Conservation (phyloP, 352 stramenopile species). For the Phytophthora palmivora region DNA sequence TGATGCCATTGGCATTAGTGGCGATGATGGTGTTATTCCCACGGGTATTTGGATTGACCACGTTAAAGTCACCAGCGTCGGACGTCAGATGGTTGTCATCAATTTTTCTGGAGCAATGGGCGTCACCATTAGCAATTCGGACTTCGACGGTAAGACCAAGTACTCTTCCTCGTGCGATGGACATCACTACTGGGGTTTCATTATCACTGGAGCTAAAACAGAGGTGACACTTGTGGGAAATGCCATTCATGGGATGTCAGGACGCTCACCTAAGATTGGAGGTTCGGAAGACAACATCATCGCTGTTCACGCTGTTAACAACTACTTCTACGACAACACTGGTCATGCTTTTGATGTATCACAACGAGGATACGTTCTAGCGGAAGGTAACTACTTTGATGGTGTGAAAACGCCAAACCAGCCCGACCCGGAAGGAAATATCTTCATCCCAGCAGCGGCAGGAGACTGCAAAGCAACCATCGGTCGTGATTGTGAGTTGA, state of each 20-base stretch:
- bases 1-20: constrained; percentile 24
- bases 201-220: constrained; percentile 33
- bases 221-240: constrained; percentile 42
- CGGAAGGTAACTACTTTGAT: constrained; percentile 57
- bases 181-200: constrained; percentile 53
- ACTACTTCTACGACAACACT: constrained; percentile 48
- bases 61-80: constrained; percentile 42
- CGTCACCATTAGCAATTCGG: constrained; percentile 55
- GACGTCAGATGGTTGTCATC: constrained; percentile 46
- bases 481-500: constrained; percentile 20
- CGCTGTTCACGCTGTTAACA: constrained; percentile 43
- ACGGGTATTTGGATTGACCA: constrained; percentile 54
- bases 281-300: constrained; percentile 11
- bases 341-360: constrained; percentile 41
- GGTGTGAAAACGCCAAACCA: constrained; percentile 12
- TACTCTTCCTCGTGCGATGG: too few relatives aligned
- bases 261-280: constrained; percentile 38
- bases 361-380: constrained; percentile 34
- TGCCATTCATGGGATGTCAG: constrained; percentile 44
- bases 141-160: too few relatives aligned
- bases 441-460: constrained; percentile 11
- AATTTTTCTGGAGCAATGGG: constrained; percentile 35
- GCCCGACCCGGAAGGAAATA: constrained; percentile 8
- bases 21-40: constrained; percentile 15
- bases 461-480: constrained; percentile 17